A percentile compares a stretch with the other conserved stretches of the same genome.
Conservation (phyloP, 2,329 filamentous ascomycete species). For the Bipolaris bicolor region DNA sequence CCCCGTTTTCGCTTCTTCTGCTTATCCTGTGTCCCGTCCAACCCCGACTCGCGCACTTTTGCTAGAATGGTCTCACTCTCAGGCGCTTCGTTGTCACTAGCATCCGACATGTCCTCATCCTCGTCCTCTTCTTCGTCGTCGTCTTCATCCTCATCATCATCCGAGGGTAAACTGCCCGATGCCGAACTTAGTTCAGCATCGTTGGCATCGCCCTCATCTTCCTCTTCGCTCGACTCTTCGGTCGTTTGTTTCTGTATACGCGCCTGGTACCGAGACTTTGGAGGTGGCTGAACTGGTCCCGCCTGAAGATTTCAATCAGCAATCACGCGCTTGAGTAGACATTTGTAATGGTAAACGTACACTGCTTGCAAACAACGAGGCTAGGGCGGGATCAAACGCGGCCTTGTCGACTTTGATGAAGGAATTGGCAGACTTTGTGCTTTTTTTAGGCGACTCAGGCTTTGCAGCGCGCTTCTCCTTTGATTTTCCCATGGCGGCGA, state of each 20-base stretch:
- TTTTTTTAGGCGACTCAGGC: slow-evolving; percentile 18
- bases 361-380: slow-evolving; percentile 56
- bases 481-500: slow-evolving; percentile 43
- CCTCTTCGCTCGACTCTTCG: slow-evolving; percentile 55
- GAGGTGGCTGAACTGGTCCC: slow-evolving; percentile 48
- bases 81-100: slow-evolving; percentile 28
- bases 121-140: slow-evolving; percentile 39
- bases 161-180: slow-evolving; percentile 15
- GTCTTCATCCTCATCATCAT: slow-evolving; percentile 29
- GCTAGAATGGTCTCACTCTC: slow-evolving; percentile 35
- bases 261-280: slow-evolving; percentile 49
- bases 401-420: slow-evolving; percentile 41
- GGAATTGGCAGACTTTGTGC: slow-evolving; percentile 22
- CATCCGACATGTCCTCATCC: slow-evolving; percentile 39
- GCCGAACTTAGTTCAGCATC: slow-evolving; percentile 28
- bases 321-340: not conserved
- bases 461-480: slow-evolving; percentile 32
- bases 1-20: slow-evolving; percentile 57
- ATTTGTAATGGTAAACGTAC: slow-evolving; percentile 33
- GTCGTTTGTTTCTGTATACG: slow-evolving; percentile 25
- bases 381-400: slow-evolving; percentile 52
- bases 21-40: slow-evolving; percentile 39
- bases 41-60: slow-evolving; percentile 32
- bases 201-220: slow-evolving; percentile 56
- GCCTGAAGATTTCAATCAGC: slow-evolving; percentile 34